These are phyloP conservation scores for Durotheca rogersii DNA, from an alignment of 495 filamentous ascomycete species.

Conservation along the genomic window DNA sequence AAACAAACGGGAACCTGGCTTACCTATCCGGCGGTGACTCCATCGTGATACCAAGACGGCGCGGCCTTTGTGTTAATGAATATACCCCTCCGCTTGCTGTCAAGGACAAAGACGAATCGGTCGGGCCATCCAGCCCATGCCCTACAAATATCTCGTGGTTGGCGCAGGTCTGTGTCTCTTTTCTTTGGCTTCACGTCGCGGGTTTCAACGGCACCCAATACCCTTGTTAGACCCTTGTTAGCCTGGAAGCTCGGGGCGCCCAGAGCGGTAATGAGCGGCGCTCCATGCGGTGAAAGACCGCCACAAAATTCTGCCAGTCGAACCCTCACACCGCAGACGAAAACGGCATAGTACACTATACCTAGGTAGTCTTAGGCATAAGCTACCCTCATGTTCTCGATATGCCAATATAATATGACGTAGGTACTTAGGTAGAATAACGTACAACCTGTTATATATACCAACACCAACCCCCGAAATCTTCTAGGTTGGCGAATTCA, in stretches of 20 bases:
- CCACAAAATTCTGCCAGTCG: not conserved
- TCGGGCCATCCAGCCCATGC: slow-evolving; percentile 12
- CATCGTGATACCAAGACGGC: slow-evolving; percentile 23
- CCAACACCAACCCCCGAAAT: too few relatives aligned
- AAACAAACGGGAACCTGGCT: slow-evolving; percentile 20
- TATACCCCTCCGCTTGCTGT: slow-evolving; percentile 8
- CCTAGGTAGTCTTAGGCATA: too few relatives aligned
- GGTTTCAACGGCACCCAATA: not conserved
- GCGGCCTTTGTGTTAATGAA: slow-evolving; percentile 2
- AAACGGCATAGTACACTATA: not conserved
- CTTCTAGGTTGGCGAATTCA: too few relatives aligned
- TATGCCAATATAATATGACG: too few relatives aligned
- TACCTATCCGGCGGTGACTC: slow-evolving; percentile 34
- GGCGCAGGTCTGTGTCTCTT: not conserved
- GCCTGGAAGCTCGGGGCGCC: not conserved
- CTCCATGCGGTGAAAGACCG: not conserved
- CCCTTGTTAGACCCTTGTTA: not conserved
- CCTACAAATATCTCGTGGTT: not conserved
- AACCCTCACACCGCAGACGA: not conserved
- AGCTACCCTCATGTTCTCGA: too few relatives aligned
- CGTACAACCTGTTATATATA: too few relatives aligned
- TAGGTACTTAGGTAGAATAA: too few relatives aligned
- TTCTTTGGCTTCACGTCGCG: slow-evolving; percentile 1
- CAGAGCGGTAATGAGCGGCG: not conserved
- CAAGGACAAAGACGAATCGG: slow-evolving; percentile 25